Evolutionary conservation across 805 yeast genomes (phyloP).

Genomic region (Brettanomyces nanus): DNA sequence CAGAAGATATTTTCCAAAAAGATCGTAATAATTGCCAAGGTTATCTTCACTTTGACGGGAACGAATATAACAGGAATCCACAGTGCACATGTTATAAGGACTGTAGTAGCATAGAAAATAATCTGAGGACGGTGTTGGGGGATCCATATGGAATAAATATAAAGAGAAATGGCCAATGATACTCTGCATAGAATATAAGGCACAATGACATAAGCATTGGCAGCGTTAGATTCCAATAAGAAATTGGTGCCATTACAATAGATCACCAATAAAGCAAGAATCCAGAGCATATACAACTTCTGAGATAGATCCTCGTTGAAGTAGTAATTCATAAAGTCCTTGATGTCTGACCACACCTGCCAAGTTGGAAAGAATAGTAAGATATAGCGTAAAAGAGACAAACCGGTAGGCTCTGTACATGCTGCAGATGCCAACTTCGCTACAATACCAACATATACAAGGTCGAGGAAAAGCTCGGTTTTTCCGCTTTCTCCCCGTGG

Average conservation of each 20-base stretch:
- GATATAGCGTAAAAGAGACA: slow-evolving; percentile 37
- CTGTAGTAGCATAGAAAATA: slow-evolving; percentile 29
- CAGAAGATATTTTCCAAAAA: slow-evolving; percentile 34
- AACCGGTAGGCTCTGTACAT: slow-evolving; percentile 40
- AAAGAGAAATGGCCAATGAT: slow-evolving; percentile 26
- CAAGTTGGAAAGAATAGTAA: slow-evolving; percentile 51
- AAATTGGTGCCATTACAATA: slow-evolving; percentile 40
- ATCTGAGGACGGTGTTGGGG: slow-evolving; percentile 45
- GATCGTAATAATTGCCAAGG: slow-evolving; percentile 33
- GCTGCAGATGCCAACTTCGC: slow-evolving; percentile 51
- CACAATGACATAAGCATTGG: slow-evolving; percentile 37
- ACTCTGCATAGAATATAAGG: slow-evolving; percentile 41
- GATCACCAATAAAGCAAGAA: slow-evolving; percentile 38
- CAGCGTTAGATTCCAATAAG: slow-evolving; percentile 25
- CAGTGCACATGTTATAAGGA: slow-evolving; percentile 29
- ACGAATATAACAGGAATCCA: slow-evolving; percentile 50
- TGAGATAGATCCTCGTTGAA: slow-evolving; percentile 54
- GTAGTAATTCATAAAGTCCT: slow-evolving; percentile 56
- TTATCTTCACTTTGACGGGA: slow-evolving; percentile 36
- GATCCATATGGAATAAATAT: slow-evolving; percentile 37
- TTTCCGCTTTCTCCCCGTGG: slow-evolving; percentile 42
- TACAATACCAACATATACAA: slow-evolving; percentile 56
- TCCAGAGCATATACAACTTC: slow-evolving; percentile 44
- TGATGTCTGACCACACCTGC: slow-evolving; percentile 57
- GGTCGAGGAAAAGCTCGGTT: slow-evolving; percentile 53